Base-by-base conservation (phyloP, 2,329 filamentous ascomycete species). In the Geosmithia morbida region DNA sequence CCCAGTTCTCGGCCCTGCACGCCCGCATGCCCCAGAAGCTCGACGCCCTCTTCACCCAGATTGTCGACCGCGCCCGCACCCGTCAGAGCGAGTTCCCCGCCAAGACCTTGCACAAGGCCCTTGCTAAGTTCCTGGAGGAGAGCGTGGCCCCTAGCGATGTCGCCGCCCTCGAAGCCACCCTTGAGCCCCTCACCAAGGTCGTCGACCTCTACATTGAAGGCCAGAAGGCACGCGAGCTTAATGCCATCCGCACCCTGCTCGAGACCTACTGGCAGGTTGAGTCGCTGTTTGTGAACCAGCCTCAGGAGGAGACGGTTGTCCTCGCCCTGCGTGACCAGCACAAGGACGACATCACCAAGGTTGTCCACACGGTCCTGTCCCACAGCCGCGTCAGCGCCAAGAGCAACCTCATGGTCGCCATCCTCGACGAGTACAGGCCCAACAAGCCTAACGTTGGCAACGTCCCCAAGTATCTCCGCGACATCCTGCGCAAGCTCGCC, bases 1-100 rank as follows among this genome's bases (percentile, higher is more conserved):
- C 90, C 6, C 88, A 97, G 61, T 92, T 94, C 55, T 94, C 92
- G 45, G 92, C 92, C 19, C 77, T 98, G n/a, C 90, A 97, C 66
- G 86, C 89, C 7, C 85, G 92, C 57, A 98, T 97, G 85, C 92
- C 92, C 0, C 83, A 90, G 61, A 96, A 90, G 69, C 80, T 98
- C 29, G 89, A 96, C 56, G 65, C 79, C 19, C 81, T 79, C 53
- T 83, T 98, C 54, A 80, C 82, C 13, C 85, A 92, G 57, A 83
- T 94, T 43, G 83, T 97, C 46, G 90, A 97, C 50, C 83, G 85
- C 50, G 80, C 88, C 41, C 85, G 82, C 63, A 68, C 78, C 48
- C 80, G 92, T 44, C 80, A 85, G 50, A 72, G 76, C 10, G 92
- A 98, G 59, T 98, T 98, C 71, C 92, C 92, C 10, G 85, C 89